Evolutionary conservation across 1,284 basidiomycete genomes (phyloP).

Genomic region (Puccinia novopanici): DNA sequence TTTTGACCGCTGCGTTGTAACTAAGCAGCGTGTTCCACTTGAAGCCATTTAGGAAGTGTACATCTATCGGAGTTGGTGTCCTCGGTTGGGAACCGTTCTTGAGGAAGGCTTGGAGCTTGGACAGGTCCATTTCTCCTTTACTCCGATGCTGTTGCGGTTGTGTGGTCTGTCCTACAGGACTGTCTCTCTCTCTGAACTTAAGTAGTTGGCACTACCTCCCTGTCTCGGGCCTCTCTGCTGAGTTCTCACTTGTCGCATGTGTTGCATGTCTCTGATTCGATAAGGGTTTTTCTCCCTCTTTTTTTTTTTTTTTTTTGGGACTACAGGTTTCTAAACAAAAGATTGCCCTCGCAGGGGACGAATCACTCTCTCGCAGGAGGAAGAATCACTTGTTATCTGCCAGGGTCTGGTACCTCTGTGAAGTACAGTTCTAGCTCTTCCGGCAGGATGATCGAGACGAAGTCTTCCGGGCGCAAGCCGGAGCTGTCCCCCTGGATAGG

Average conservation of each 20-base stretch:
- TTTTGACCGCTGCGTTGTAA: constrained; percentile 1
- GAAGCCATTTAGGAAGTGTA: not conserved
- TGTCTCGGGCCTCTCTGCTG: too few species aligned
- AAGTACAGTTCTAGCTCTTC: not conserved
- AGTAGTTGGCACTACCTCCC: not conserved
- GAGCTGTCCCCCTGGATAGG: not conserved
- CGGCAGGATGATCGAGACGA: not conserved
- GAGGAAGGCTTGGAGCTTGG: not conserved
- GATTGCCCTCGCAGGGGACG: too few species aligned
- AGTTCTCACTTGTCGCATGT: too few species aligned
- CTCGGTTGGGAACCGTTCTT: not conserved
- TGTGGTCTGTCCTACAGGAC: too few species aligned
- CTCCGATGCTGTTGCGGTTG: not conserved
- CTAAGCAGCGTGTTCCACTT: not conserved
- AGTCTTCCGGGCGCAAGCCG: not conserved
- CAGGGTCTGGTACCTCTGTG: not conserved
- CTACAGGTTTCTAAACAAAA: not conserved
- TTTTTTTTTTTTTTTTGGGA: not conserved
- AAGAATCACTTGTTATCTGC: not conserved
- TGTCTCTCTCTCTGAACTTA: too few species aligned
- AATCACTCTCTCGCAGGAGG: too few species aligned
- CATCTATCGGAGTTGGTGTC: not conserved
- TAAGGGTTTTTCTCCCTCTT: too few species aligned
- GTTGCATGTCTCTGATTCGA: too few species aligned
- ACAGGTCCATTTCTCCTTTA: not conserved